A percentile compares a stretch with the other conserved stretches of the same genome.
Evolutionary conservation across 2,329 filamentous ascomycete genomes (phyloP).

Genomic region (Aspergillus luchuensis): DNA sequence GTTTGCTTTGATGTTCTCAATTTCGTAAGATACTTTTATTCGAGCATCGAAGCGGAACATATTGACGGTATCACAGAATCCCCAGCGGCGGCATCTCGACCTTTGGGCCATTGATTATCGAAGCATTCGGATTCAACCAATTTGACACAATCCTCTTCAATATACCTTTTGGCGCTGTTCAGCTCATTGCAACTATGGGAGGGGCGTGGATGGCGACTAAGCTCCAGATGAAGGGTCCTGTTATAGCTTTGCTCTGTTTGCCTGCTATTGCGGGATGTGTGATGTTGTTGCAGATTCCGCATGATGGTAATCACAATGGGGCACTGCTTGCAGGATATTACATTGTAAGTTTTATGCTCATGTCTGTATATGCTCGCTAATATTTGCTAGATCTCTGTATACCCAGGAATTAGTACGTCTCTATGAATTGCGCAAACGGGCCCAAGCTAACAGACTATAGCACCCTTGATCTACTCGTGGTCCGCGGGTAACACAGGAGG

Average conservation of each 20-base stretch:
- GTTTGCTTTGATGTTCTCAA: conserved; percentile 56
- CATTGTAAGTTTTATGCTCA: conserved; percentile 33
- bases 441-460: conserved; percentile 31
- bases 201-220: conserved; percentile 58
- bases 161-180: conserved; percentile 62
- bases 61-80: conserved; percentile 40
- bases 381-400: conserved; percentile 54
- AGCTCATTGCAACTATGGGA: conserved; percentile 62
- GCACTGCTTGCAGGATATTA: conserved; percentile 61
- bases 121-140: conserved; percentile 58
- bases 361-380: background rate
- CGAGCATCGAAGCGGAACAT: background rate
- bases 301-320: conserved; percentile 50
- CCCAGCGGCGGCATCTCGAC: conserved; percentile 61
- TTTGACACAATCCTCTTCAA: conserved; percentile 63
- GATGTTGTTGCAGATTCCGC: conserved; percentile 56
- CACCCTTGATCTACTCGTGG: conserved; percentile 70
- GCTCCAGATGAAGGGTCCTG: conserved; percentile 58
- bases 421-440: too few species aligned
- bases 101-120: conserved; percentile 61
- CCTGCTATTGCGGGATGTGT: conserved; percentile 60
- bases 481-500: conserved; percentile 65
- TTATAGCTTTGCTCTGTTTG: conserved; percentile 57
- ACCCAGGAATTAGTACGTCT: conserved; percentile 57
- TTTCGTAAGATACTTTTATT: conserved; percentile 45